Evolutionary conservation across 2,329 filamentous ascomycete species (phyloP).

Genomic region (Lachnellula suecica): DNA sequence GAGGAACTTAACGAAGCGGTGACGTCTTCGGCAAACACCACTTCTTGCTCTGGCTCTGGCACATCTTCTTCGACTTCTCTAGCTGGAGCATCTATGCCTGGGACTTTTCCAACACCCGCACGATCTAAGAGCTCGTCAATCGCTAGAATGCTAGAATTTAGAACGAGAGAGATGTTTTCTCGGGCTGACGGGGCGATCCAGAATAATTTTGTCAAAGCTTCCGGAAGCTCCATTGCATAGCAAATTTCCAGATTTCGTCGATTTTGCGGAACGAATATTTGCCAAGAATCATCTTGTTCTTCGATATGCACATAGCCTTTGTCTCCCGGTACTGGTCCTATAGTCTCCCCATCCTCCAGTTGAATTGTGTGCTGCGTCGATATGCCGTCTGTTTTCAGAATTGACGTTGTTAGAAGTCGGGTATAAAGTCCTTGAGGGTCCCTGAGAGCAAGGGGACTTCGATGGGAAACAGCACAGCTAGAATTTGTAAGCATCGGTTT

Average conservation of each 20-base stretch:
- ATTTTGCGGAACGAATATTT: constrained; percentile 12
- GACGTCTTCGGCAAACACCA: background rate
- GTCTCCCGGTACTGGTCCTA: background rate
- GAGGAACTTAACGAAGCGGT: background rate
- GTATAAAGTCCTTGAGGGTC: background rate
- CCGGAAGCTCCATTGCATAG: constrained; percentile 5
- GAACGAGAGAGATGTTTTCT: constrained; percentile 9
- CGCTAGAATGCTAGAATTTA: constrained; percentile 1
- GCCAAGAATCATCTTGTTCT: constrained; percentile 5
- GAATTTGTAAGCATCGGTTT: background rate
- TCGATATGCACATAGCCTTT: constrained; percentile 9
- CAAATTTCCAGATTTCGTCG: constrained; percentile 2
- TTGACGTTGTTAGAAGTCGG: constrained; percentile 1
- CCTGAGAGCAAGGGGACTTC: constrained; percentile 6
- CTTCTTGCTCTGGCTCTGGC: background rate
- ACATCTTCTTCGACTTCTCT: background rate
- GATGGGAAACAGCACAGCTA: constrained; percentile 14
- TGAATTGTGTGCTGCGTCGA: constrained; percentile 7
- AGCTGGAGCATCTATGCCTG: background rate
- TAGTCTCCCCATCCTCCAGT: background rate
- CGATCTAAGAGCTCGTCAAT: constrained; percentile 11
- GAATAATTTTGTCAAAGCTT: constrained; percentile 9
- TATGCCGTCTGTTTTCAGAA: constrained; percentile 7
- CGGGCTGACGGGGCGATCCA: constrained; percentile 4
- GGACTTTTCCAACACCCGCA: constrained; percentile 6